Base-by-base conservation (phyloP, 2,329 filamentous ascomycete genomes). In the Diplocarpon mali region DNA sequence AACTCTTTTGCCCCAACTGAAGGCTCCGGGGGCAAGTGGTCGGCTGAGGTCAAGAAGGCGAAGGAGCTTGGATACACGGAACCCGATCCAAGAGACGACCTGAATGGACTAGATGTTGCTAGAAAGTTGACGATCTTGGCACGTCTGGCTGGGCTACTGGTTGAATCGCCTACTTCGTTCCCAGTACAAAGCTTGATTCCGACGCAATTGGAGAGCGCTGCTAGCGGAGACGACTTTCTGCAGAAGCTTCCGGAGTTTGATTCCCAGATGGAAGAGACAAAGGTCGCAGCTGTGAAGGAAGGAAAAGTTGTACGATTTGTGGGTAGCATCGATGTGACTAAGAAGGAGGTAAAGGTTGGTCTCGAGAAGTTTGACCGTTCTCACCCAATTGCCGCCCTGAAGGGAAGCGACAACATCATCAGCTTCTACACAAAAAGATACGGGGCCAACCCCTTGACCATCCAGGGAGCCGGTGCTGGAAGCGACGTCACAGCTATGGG, bases 321-420 rank as follows among this genome's bases (percentile, higher is more conserved):
- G 11, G 92, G 92, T 39, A 94, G 85, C 63, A 85, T 96, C 50
- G 88, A 98, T 61, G 80, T 95, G 35, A 73, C 69, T n/a, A 75
- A 73, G 50, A 83, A 86, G 63, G 70, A 80, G 56, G 84, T 96
- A 64, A 93, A 89, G 71, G 92, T 98, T 46, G 90, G 92, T 2
- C 68, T 98, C 53, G 83, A 95, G 72, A 85, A 83, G 67, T 89
- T 88, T 57, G 88, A 94, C 54, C 78, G 78, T 56, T 85, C 83
- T 49, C 87, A 93, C 61, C 85, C 92, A 11, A 95, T 98, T 67
- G 92, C 92, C 12, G 83, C 85, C 38, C 73, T 98, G 46, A 94
- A 95, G 75, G 92, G 92, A 30, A 96, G 89, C 65, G 92, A 96
- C 64, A 98, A 98, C 70, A 94, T 98, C 63, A 95, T 98, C 62